Evolutionary conservation across 805 yeast species (phyloP).

Genomic region (Candida hispaniensis): DNA sequence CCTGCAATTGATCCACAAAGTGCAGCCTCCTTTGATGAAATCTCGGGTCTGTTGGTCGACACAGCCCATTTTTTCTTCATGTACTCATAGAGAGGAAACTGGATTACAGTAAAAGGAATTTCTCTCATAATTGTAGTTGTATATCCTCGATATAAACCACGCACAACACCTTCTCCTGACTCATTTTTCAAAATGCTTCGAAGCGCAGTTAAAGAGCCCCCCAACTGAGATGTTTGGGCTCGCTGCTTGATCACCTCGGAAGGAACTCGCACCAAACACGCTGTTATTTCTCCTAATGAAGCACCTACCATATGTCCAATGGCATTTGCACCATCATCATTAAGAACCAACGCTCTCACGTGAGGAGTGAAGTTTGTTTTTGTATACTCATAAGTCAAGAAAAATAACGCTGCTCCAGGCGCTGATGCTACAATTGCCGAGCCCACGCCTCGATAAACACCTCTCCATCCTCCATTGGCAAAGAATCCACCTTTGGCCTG

Average conservation of each 20-base stretch:
- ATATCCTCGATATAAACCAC: conserved; percentile 90
- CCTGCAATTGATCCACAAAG: conserved; percentile 89
- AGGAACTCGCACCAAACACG: conserved; percentile 91
- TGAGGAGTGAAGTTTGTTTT: conserved; percentile 40
- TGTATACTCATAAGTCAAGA: conserved; percentile 72
- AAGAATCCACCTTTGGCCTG: conserved; percentile 96
- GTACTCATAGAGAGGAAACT: conserved; percentile 86
- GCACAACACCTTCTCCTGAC: conserved; percentile 65
- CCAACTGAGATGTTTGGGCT: conserved; percentile 61
- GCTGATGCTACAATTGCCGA: conserved; percentile 92
- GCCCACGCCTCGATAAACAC: conserved; percentile 86
- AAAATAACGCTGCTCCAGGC: conserved; percentile 69
- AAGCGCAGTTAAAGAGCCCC: conserved; percentile 57
- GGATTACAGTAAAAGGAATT: conserved; percentile 92
- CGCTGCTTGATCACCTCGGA: conserved; percentile 94
- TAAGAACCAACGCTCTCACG: conserved; percentile 21
- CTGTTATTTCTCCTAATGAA: conserved; percentile 82
- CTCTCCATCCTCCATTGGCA: conserved; percentile 83
- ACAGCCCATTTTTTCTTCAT: conserved; percentile 56
- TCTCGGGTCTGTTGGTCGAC: conserved; percentile 32
- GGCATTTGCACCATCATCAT: conserved; percentile 31
- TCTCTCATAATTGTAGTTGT: conserved; percentile 85
- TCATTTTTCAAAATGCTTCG: conserved; percentile 48
- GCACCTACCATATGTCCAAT: conserved; percentile 78
- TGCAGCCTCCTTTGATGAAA: conserved; percentile 68